A percentile compares a stretch with the other conserved stretches of the same genome.
These are phyloP conservation scores for Trametes polyzona DNA, from an alignment of 1,284 basidiomycete genomes.

Conservation along the genomic window DNA sequence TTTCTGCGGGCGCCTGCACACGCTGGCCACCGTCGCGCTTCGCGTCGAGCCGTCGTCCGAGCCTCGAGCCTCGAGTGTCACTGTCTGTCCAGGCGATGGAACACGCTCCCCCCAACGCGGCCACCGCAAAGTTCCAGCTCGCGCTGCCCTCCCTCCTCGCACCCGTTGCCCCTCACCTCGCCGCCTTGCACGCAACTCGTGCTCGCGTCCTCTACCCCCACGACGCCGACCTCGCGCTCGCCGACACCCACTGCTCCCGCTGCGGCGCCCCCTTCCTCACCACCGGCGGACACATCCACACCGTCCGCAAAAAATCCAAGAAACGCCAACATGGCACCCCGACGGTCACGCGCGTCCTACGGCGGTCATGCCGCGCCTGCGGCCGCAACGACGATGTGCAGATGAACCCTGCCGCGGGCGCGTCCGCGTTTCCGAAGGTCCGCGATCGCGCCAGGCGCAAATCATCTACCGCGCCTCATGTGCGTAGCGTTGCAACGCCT, in stretches of 20 bases:
- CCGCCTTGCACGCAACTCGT: conserved; percentile 61
- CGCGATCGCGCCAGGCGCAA: conserved; percentile 20
- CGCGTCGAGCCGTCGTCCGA: not conserved
- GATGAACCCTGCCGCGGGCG: conserved; percentile 11
- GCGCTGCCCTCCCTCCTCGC: conserved; percentile 52
- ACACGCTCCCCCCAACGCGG: conserved; percentile 14
- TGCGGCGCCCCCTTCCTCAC: conserved; percentile 53
- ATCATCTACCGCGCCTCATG: conserved; percentile 12
- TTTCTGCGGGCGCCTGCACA: conserved; percentile 6
- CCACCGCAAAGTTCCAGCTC: conserved; percentile 52
- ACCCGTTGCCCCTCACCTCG: conserved; percentile 53
- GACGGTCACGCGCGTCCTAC: conserved; percentile 21
- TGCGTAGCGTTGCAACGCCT: conserved; percentile 2
- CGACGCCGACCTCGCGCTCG: conserved; percentile 28
- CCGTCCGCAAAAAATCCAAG: conserved; percentile 25
- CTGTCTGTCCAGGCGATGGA: conserved; percentile 23
- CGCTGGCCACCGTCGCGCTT: no score
- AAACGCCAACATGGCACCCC: not conserved
- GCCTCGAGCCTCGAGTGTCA: not conserved
- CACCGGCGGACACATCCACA: conserved; percentile 32
- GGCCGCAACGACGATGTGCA: conserved; percentile 29
- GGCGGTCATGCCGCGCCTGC: conserved; percentile 31
- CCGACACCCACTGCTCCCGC: conserved; percentile 46
- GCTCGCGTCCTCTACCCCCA: conserved; percentile 38
- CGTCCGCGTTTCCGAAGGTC: conserved; percentile 21